Evolutionary conservation across 345 rosid genomes (phyloP).

Genomic region (Citrus mangshanensis): DNA sequence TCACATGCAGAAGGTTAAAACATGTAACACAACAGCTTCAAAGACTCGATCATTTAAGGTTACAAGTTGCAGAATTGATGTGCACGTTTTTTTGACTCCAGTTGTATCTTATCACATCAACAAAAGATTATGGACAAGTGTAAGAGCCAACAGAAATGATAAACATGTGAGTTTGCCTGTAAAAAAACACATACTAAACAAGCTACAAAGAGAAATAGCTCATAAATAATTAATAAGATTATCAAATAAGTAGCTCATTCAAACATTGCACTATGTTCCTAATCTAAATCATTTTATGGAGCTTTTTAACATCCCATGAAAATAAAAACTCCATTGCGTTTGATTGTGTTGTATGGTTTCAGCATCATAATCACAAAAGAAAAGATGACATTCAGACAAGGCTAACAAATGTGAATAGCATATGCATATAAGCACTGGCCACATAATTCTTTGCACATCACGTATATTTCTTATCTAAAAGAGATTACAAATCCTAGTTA

Average conservation of each 20-base stretch:
- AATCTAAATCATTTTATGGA: too few species aligned
- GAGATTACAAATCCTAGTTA: constrained; percentile 3
- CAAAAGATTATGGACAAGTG: not conserved
- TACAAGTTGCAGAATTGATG: too few species aligned
- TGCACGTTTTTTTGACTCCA: too few species aligned
- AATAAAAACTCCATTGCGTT: not conserved
- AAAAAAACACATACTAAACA: not conserved
- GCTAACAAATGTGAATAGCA: too few species aligned
- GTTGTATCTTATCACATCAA: not conserved
- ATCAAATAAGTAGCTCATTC: too few species aligned
- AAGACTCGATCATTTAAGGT: too few species aligned
- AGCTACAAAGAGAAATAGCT: not conserved
- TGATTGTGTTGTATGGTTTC: not conserved
- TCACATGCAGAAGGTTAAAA: too few species aligned
- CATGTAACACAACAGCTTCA: too few species aligned
- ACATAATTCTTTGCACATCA: constrained; percentile 8
- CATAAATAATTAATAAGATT: too few species aligned
- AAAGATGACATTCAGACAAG: too few species aligned
- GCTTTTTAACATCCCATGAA: too few species aligned
- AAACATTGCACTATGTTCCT: too few species aligned
- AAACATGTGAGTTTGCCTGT: not conserved
- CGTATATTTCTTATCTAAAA: constrained; percentile 5
- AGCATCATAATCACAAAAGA: not conserved
- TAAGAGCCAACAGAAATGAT: not conserved
- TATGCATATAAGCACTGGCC: constrained; percentile 5